Conservation (phyloP, 768 basidiomycete genomes). For the Lactifluus hygrophoroides region DNA sequence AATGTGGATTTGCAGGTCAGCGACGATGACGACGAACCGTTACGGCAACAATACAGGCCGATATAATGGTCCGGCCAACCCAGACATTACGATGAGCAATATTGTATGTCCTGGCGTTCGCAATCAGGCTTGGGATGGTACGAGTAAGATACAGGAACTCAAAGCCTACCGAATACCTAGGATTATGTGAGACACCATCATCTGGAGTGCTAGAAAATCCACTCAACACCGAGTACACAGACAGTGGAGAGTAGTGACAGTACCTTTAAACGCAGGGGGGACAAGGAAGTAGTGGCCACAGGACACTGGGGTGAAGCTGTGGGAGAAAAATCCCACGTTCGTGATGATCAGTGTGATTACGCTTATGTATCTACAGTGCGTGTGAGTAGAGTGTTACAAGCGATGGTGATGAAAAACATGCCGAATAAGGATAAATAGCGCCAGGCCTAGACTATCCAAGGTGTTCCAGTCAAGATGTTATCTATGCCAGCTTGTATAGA, state of each 20-base stretch:
- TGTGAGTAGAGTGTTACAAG: background rate
- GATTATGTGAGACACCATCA: conserved; percentile 57
- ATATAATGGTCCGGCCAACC: conserved; percentile 34
- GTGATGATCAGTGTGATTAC: conserved; percentile 40
- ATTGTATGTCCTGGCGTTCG: conserved; percentile 42
- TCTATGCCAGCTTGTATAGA: background rate
- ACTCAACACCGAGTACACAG: background rate
- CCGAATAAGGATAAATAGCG: too few relatives aligned
- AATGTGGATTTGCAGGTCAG: conserved; percentile 18
- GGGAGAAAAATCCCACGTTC: conserved; percentile 52
- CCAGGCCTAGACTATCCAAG: too few relatives aligned
- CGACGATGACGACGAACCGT: conserved; percentile 31
- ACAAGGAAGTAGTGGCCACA: conserved; percentile 45
- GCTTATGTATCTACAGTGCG: conserved; percentile 35
- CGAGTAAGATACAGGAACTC: background rate
- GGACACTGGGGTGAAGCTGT: conserved; percentile 40
- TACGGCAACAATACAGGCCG: conserved; percentile 35
- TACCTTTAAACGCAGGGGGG: conserved; percentile 57
- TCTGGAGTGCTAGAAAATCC: conserved; percentile 43
- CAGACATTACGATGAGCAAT: conserved; percentile 39
- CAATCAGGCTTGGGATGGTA: background rate
- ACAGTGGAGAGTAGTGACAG: background rate
- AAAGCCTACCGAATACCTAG: conserved; percentile 45
- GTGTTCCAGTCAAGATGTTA: background rate
- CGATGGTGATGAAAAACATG: background rate